Base-by-base conservation (phyloP, 2,329 filamentous ascomycete species). In the Penicillium sp. region DNA sequence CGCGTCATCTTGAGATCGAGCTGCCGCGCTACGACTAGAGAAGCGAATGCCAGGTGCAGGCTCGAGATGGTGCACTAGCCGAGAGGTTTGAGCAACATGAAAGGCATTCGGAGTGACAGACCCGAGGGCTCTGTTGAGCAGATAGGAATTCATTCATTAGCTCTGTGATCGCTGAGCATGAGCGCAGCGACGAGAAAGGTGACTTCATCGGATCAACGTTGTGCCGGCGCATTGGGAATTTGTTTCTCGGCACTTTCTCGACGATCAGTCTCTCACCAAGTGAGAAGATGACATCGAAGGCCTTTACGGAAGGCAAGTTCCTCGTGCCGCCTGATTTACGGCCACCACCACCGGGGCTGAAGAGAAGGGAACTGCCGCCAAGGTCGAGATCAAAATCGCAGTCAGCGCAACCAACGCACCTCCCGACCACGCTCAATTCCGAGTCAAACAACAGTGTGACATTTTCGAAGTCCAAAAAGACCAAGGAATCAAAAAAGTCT, bases 81-180 rank as follows among this genome's bases (percentile, higher is more conserved):
- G 80, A 13, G 84, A 81, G 21, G 84, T 85, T 64, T 89, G 81
- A 16, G 83, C 80, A 59, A 83, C 79, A 62, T 86, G 82, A 61
- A 95, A 83, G 43, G 79, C 78, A 62, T 82, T 80, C 45, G 85
- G 83, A 59, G 78, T 75, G 54, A 90, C 73, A 65, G 81, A 81
- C 74, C 90, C 89, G 56, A 85, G 79, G 69, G 88, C 85, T 74
- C 90, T 86, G 70, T 89, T 85, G 71, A 94, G 79, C 56, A 95
- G 78, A 70, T 86, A 85, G 69, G 83, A 78, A 84, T 88, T 87
- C 85, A 90, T 93, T 55, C 54, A 60, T 61, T 26, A 48, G 49
- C 36, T 39, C 36, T 12, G 47, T 39, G 45, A 24, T n/a, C 44
- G 42, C 18, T n/a, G 12, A 42, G 9, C 24, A 36, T 21, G 39